These are phyloP conservation scores for Arachis hypogaea DNA, from an alignment of 306 rosid species.

Conservation along the genomic window DNA sequence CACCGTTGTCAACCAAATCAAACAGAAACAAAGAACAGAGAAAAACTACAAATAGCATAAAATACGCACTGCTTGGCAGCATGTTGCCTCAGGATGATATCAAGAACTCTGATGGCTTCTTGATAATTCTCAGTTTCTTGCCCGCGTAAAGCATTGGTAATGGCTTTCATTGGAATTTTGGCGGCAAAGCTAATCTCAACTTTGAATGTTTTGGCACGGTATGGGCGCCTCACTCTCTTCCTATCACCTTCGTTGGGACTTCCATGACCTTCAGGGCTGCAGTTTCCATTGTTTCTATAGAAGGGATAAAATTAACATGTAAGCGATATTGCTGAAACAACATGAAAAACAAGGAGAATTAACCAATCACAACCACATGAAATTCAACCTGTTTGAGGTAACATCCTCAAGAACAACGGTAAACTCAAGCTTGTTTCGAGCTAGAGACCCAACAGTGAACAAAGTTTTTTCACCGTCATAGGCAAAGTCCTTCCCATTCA, in stretches of 20 bases:
- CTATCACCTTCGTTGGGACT: slow-evolving; percentile 68
- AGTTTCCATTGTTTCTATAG: slow-evolving; percentile 65
- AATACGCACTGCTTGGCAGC: slow-evolving; percentile 86
- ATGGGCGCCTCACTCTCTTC: slow-evolving; percentile 72
- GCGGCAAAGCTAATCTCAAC: slow-evolving; percentile 90
- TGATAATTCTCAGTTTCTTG: slow-evolving; percentile 84
- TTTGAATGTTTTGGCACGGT: slow-evolving; percentile 62
- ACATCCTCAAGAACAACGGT: slow-evolving; percentile 79
- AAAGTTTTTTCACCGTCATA: slow-evolving; percentile 92
- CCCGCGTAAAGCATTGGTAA: slow-evolving; percentile 77
- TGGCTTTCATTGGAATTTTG: slow-evolving; percentile 79
- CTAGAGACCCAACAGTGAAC: slow-evolving; percentile 86
- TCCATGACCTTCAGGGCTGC: slow-evolving; percentile 58
- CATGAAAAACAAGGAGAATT: background rate
- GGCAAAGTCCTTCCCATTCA: slow-evolving; percentile 82
- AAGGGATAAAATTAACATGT: background rate
- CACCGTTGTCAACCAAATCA: background rate
- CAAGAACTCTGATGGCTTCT: slow-evolving; percentile 88
- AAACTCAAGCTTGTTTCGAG: slow-evolving; percentile 82
- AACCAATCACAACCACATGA: background rate
- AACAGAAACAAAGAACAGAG: background rate
- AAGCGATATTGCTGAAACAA: background rate
- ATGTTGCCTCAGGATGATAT: slow-evolving; percentile 84
- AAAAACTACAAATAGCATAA: background rate
- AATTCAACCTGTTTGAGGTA: slow-evolving; percentile 59